These are phyloP conservation scores for Fraxinus sp. DNA, from an alignment of 305 asterid genomes.

Conservation along the genomic window DNA sequence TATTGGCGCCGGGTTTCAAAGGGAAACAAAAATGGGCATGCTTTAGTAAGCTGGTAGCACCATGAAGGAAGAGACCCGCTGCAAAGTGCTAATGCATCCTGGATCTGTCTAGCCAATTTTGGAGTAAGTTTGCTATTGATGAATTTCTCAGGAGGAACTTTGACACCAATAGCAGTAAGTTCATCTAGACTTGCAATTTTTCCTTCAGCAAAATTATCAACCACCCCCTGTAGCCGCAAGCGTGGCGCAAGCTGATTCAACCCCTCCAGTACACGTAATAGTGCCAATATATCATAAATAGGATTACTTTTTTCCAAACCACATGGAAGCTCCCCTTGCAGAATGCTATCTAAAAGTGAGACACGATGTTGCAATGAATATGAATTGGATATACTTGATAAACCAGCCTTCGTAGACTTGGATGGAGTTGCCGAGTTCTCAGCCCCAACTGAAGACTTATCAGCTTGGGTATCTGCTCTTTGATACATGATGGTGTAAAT, in stretches of 20 bases:
- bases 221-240: constrained; percentile 52
- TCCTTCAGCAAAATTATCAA: constrained; percentile 77
- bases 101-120: constrained; percentile 86
- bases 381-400: constrained; percentile 42
- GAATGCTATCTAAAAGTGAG: constrained; percentile 85
- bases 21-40: constrained; percentile 96
- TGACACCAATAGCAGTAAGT: constrained; percentile 44
- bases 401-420: constrained; percentile 57
- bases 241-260: constrained; percentile 92
- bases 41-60: constrained; percentile 95
- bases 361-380: constrained; percentile 47
- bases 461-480: constrained; percentile 67
- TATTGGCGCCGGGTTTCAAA: constrained; percentile 98
- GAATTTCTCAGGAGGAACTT: constrained; percentile 64
- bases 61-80: constrained; percentile 95
- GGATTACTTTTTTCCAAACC: constrained; percentile 83
- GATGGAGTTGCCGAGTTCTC: constrained; percentile 52
- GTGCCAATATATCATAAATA: constrained; percentile 77
- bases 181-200: constrained; percentile 54
- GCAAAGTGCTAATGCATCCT: constrained; percentile 96
- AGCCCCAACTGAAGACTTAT: constrained; percentile 52
- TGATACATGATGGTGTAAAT: constrained; percentile 90
- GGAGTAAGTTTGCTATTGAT: constrained; percentile 88
- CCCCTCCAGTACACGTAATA: constrained; percentile 83
- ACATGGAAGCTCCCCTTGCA: constrained; percentile 93